Evolutionary conservation across 768 basidiomycete species (phyloP), one percentile per base, ranked within the genome.

Genomic region (Rhodosporidiobolus odoratus): DNA sequence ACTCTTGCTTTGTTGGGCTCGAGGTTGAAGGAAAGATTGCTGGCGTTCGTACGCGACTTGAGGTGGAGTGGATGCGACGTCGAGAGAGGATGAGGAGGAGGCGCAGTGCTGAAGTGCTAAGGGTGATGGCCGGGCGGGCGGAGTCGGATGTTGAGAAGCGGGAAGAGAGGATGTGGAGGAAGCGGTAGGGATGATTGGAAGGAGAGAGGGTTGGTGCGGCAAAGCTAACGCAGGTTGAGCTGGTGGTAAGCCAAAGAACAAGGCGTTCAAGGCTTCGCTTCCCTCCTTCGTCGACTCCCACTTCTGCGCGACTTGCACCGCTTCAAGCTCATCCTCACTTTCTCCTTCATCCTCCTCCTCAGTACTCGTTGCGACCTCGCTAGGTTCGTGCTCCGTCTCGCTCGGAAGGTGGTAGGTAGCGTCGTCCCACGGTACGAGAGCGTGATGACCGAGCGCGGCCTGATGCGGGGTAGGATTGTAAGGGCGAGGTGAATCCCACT

Each of bases 211-310:
- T n/a, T n/a, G n/a, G n/a, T n/a, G n/a, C n/a, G n/a, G 16, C 30
- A 56, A 7, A 30, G 30, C n/a, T n/a, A n/a, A n/a, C 25, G 38
- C 35, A 19, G 54, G 34, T 57, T 57, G 2, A 4, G 47, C 27
- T 1, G 62, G 35, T 0, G 58, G 62, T 27, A 58, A 54, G 54
- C 73, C 76, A 37, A 78, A 75, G 73, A 75, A 78, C 47, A 75
- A 47, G 3, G 70, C 76, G 35, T 71, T 66, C 5, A 75, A 58
- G 23, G 72, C 75, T 32, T 69, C 65, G 0, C 58, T 74, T 19
- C 75, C 71, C 43, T 72, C 65, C 52, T 75, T 57, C n/a, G 40
- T 58, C 48, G 73, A 69, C 37, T 58, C 35, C 48, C 67, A 74
- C 40, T 34, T 32, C 19, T 47, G 54, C 8, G 56, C n/a, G n/a